Conservation (phyloP, 305 asterid species). For the Solanum hybrid region DNA sequence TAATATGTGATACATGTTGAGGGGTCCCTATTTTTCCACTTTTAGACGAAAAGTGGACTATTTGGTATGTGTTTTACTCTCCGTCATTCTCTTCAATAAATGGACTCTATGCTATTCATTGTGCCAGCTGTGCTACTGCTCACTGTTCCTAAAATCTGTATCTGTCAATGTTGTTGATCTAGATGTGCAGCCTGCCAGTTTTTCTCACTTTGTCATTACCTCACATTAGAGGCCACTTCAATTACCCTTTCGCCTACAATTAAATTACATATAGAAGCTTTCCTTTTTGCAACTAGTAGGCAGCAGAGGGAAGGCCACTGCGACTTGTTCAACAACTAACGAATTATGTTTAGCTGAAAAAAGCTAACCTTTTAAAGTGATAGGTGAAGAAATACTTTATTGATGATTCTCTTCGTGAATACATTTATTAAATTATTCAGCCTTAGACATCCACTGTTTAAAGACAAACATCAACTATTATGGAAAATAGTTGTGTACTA, state of each 20-base stretch:
- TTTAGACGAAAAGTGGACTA: constrained; percentile 20
- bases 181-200: constrained; percentile 8
- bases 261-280: background rate
- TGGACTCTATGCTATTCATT: constrained; percentile 23
- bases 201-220: background rate
- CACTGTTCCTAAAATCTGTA: constrained; percentile 11
- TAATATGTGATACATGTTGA: constrained; percentile 10
- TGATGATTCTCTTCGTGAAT: background rate
- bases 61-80: constrained; percentile 16
- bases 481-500: background rate
- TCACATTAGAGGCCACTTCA: background rate
- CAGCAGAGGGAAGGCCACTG: background rate
- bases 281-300: background rate
- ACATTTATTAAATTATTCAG: background rate
- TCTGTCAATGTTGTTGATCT: constrained; percentile 11
- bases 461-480: background rate
- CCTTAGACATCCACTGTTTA: background rate
- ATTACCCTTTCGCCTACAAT: background rate
- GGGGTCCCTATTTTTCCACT: constrained; percentile 20
- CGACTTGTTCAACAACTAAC: background rate
- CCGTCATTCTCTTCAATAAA: constrained; percentile 9
- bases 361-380: background rate
- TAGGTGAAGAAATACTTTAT: background rate
- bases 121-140: constrained; percentile 29
- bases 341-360: background rate